Percentiles rank a stretch among this genome's conserved stretches.
Conservation (phyloP, 768 basidiomycete species). For the Chalciporus piperatus region DNA sequence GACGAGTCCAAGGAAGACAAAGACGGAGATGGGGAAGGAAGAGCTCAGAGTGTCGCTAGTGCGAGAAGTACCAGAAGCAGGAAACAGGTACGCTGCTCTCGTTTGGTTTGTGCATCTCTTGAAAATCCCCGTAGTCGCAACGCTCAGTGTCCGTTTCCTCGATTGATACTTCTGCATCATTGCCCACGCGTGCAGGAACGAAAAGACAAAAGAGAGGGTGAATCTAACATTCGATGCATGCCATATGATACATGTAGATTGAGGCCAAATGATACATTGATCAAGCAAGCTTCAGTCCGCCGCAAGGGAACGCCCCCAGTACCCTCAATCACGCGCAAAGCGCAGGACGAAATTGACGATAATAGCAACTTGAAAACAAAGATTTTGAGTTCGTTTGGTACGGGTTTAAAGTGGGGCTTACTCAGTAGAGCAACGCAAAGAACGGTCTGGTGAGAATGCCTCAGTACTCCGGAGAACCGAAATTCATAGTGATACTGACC, state of each 20-base stretch:
- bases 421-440: constrained; percentile 80
- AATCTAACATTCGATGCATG: constrained; percentile 8
- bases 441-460: constrained; percentile 53
- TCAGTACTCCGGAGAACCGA: constrained; percentile 12
- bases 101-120: too few species aligned
- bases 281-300: constrained; percentile 7
- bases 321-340: constrained; percentile 46
- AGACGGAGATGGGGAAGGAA: constrained; percentile 42
- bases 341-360: constrained; percentile 83
- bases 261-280: constrained; percentile 8
- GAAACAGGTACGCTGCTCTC: constrained; percentile 45
- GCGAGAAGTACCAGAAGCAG: constrained; percentile 52
- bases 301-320: background rate
- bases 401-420: constrained; percentile 32
- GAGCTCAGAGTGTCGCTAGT: constrained; percentile 67
- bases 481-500: constrained; percentile 50
- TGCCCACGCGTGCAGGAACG: constrained; percentile 46
- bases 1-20: constrained; percentile 39
- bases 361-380: constrained; percentile 60
- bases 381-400: background rate
- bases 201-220: constrained; percentile 59
- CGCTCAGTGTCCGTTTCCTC: constrained; percentile 76
- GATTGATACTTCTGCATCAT: constrained; percentile 61
- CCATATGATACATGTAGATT: constrained; percentile 7
- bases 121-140: constrained; percentile 38